Base-by-base conservation (phyloP, 257 asterid genomes). In the Solanum chilense region DNA sequence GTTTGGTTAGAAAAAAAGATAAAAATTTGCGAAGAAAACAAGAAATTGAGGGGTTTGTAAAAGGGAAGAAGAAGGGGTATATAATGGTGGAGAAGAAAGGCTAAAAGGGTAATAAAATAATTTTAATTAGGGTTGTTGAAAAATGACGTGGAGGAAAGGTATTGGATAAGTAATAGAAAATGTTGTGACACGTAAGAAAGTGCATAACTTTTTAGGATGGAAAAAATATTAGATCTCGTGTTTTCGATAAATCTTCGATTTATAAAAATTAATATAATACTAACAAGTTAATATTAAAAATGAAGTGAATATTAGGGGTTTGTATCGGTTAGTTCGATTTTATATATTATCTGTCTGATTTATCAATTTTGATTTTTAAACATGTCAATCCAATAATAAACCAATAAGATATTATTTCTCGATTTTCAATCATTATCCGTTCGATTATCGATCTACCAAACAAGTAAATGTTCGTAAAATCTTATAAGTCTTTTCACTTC, bases 151-250 rank as follows among this genome's bases (percentile, higher is more conserved):
- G 27, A 16, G 82, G 85, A 69, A 90, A 29, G 21, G 44, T 89
- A 89, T 91, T 90, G 86, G 91, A 78, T 41, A 56, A 42, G 21
- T 84, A 27, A 12, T 27, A 86, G 77, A 87, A 73, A 85, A 6
- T 71, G 68, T 21, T 12, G 86, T 73, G 83, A 37, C 77, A 77
- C 87, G 88, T 88, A 68, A 85, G 27, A 33, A 81, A 80, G 66
- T 29, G 68, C 78, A 68, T 16, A 85, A 85, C 33, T 6, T 12
- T 12, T 69, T 13, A 31, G 56, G 12, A 60, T 29, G 12, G 56
- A 78, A 70, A 86, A 60, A 25, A 39, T 23, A 42, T 5, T 37
- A 37, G 39, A 37, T 37, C 7, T 37, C 6, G 39, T 37, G 7
- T 37, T 37, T 37, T 6, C 7, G 39, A 37, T 37, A 37, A 7